Conservation (phyloP, 176 grass and related monocot species). For the Microstegium vimineum region DNA sequence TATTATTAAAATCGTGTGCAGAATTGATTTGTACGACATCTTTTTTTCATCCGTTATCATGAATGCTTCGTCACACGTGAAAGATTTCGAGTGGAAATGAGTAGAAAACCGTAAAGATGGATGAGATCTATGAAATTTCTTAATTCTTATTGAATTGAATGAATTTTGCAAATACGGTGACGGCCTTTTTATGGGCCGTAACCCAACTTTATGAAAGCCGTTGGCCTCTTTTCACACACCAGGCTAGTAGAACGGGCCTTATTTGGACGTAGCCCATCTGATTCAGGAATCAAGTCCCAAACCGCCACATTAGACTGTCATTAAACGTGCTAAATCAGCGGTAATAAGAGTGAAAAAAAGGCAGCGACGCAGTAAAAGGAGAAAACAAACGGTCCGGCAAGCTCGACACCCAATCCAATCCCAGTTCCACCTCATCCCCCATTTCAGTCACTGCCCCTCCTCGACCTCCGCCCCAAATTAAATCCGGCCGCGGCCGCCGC, state of each 20-base stretch:
- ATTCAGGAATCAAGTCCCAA: neutral
- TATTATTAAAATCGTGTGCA: neutral
- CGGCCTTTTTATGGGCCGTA: neutral
- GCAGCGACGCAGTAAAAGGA: neutral
- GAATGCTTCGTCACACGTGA: neutral
- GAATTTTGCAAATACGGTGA: neutral
- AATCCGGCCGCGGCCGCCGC: slow-evolving; percentile 25
- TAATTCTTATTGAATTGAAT: too few species aligned
- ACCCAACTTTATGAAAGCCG: too few species aligned
- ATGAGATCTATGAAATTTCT: too few species aligned
- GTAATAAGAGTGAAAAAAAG: neutral
- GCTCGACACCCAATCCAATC: slow-evolving; percentile 17
- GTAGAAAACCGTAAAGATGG: neutral
- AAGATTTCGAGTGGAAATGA: neutral
- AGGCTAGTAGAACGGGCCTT: neutral
- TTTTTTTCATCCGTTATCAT: neutral
- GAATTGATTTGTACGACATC: neutral
- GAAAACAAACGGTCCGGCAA: slow-evolving; percentile 15
- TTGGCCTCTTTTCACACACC: neutral
- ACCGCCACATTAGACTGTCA: neutral
- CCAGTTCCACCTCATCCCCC: neutral
- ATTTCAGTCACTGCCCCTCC: neutral
- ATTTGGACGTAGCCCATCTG: neutral
- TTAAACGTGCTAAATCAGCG: neutral
- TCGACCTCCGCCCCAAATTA: slow-evolving; percentile 18